Base-by-base conservation (phyloP, 2,329 filamentous ascomycete genomes). In the Sporothrix euskadiensis region DNA sequence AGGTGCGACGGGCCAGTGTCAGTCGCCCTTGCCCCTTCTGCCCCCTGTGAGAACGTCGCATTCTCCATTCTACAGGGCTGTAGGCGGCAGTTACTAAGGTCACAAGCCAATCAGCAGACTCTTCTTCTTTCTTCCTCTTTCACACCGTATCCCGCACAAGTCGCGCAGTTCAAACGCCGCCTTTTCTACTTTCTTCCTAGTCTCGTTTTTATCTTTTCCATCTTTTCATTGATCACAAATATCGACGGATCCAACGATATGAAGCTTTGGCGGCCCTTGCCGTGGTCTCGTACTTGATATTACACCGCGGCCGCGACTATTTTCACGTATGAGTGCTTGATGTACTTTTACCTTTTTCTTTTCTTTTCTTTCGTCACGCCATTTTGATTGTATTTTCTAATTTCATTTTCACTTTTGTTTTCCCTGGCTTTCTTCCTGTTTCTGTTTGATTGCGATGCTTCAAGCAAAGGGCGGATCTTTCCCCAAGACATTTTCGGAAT, bases 361-460 rank as follows among this genome's bases (percentile, higher is more conserved):
- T 59, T 59, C 56, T 35, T 26, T 19, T 19, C 44, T 49, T 19
- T 49, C 19, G 4, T 49, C 44, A 49, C 44, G 44, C 44, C 44
- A 49, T 49, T 49, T 49, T 47, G 1, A 49, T 19, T 1, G 26
- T 22, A 30, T 12, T 44, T 49, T 22, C 68, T 49, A 41, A n/a
- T 59, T 52, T 26, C 16, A 41, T 19, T 26, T 47, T 12, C 5
- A 30, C 16, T 12, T n/a, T 72, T 6, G n/a, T 14, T 69, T 19
- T 56, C 52, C 22, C 54, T 59, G 39, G 30, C 49, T 39, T 35
- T 59, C 57, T 61, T 16, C 39, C 14, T 69, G 71, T 72, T 66
- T 68, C 52, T 69, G 22, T 52, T 68, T 22, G 44, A 69, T 69
- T 73, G 65, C 49, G 52, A 59, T 73, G 65, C 41, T 54, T 59